phyloP scores from a whole-genome alignment of 2,329 filamentous ascomycete genomes.

The Teratosphaeria nubilosa region DNA sequence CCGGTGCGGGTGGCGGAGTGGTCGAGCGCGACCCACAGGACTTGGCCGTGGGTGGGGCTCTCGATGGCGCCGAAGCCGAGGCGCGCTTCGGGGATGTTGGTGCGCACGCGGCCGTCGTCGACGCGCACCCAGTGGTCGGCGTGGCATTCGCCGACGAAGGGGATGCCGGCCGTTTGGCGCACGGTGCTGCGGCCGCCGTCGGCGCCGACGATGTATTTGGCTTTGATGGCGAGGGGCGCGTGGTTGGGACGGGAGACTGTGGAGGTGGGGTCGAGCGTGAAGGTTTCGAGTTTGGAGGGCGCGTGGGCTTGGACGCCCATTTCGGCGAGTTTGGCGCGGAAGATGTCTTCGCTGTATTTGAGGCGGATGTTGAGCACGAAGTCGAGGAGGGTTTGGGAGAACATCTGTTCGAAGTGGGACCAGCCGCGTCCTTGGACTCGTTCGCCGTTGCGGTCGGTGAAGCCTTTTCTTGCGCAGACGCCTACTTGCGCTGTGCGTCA shows the following conservation, averaged over 20 bases:
- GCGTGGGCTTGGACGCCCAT: constrained; percentile 28
- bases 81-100: constrained; percentile 39
- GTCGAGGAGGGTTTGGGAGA: constrained; percentile 40
- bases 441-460: constrained; percentile 39
- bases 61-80: constrained; percentile 42
- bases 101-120: constrained; percentile 42
- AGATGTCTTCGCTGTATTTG: constrained; percentile 46
- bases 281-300: constrained; percentile 29
- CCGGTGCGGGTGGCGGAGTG: constrained; percentile 45
- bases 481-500: background rate
- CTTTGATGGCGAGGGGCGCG: background rate
- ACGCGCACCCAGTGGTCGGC: constrained; percentile 47
- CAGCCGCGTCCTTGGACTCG: constrained; percentile 29
- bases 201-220: constrained; percentile 40
- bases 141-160: constrained; percentile 40
- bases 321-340: constrained; percentile 31
- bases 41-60: constrained; percentile 43
- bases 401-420: background rate
- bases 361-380: constrained; percentile 46
- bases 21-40: constrained; percentile 46
- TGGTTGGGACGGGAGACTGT: too few species aligned
- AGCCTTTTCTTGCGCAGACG: background rate
- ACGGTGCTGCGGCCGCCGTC: constrained; percentile 44
- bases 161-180: constrained; percentile 35
- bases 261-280: constrained; percentile 23